Evolutionary conservation across 192 early-diverging fungal species (phyloP).

Genomic region (Coemansia sp.): DNA sequence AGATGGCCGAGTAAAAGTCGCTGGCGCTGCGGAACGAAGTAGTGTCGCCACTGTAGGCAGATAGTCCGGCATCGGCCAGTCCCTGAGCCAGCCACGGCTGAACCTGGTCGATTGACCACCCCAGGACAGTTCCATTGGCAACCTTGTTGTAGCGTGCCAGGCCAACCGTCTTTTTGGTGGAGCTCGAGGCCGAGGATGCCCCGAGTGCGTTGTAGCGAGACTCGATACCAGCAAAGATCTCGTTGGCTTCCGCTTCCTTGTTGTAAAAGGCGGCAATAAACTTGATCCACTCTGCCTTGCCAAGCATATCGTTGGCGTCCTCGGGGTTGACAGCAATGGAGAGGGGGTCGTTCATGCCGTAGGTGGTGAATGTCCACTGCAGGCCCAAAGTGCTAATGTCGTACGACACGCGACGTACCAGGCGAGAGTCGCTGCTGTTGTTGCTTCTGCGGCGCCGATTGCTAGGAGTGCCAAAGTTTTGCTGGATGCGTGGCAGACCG

Average conservation of each 20-base stretch:
- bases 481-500: conserved; percentile 32
- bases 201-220: conserved; percentile 34
- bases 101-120: conserved; percentile 44
- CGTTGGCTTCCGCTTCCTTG: conserved; percentile 41
- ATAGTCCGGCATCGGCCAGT: conserved; percentile 59
- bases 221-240: conserved; percentile 37
- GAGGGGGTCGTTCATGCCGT: conserved; percentile 48
- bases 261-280: conserved; percentile 41
- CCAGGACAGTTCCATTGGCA: conserved; percentile 38
- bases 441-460: conserved; percentile 6
- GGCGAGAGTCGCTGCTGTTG: neutral
- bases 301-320: conserved; percentile 36
- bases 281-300: conserved; percentile 52
- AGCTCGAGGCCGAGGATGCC: conserved; percentile 4
- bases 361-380: conserved; percentile 55
- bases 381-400: conserved; percentile 51
- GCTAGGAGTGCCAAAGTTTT: conserved; percentile 31
- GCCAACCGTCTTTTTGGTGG: conserved; percentile 22
- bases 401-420: conserved; percentile 44
- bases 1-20: conserved; percentile 55
- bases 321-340: conserved; percentile 45
- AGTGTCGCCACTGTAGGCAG: conserved; percentile 32
- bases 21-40: conserved; percentile 30
- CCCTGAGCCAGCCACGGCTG: conserved; percentile 52
- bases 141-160: conserved; percentile 49